phyloP scores from a whole-genome alignment of 1,139 yeast species.

The Lodderomyces parapsilosis region DNA sequence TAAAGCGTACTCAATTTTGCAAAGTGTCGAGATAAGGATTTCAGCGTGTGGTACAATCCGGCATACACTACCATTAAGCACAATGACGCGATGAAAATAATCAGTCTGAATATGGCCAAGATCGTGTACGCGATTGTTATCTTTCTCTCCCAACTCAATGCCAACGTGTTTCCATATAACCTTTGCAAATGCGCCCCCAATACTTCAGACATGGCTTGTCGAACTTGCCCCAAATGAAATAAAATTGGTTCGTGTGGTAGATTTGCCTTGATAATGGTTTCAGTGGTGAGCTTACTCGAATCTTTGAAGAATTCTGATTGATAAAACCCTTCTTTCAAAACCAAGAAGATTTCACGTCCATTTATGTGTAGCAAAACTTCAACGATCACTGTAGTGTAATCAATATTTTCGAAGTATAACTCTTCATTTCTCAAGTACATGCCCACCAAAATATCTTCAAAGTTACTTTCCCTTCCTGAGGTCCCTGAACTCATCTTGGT shows the following conservation, averaged over 20 bases:
- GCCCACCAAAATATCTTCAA: conserved; percentile 17
- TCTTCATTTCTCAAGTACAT: conserved; percentile 23
- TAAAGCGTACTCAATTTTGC: conserved; percentile 7
- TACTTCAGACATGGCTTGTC: conserved; percentile 1
- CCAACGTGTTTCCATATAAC: conserved; percentile 4
- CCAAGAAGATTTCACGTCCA: conserved; percentile 13
- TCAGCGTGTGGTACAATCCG: conserved; percentile 8
- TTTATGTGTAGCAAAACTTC: conserved; percentile 3
- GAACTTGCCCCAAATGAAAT: conserved; percentile 1
- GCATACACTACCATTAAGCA: conserved; percentile 5
- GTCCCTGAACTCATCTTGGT: neutral
- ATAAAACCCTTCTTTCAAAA: conserved; percentile 19
- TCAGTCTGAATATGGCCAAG: neutral
- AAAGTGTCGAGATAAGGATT: conserved; percentile 11
- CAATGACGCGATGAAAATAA: conserved; percentile 9
- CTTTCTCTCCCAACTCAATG: neutral
- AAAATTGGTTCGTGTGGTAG: conserved; percentile 5
- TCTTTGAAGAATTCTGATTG: neutral
- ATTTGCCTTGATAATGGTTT: conserved; percentile 9
- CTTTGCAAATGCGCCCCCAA: conserved; percentile 5
- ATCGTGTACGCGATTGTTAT: neutral
- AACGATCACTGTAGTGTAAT: conserved; percentile 19
- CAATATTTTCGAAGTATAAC: conserved; percentile 17
- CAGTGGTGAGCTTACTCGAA: neutral
- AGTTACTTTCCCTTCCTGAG: conserved; percentile 1